Conservation (phyloP, 2,329 filamentous ascomycete species). For the Penicillium glabrum region DNA sequence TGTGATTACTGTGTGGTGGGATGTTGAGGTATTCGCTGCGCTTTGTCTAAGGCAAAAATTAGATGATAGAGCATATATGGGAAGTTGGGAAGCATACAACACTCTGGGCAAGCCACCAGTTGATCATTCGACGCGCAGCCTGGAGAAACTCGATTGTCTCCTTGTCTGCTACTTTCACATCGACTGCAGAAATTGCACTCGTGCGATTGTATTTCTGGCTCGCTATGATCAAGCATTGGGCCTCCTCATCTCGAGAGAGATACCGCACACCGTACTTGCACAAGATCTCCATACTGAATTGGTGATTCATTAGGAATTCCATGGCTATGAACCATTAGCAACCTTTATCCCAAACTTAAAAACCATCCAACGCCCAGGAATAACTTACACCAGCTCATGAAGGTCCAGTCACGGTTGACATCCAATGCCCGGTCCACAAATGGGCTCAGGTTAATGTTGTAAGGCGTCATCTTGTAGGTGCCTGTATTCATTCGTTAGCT, state of each 20-base stretch:
- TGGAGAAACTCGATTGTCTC: conserved; percentile 54
- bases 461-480: conserved; percentile 60
- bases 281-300: conserved; percentile 59
- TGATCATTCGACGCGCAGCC: conserved; percentile 46
- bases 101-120: conserved; percentile 43
- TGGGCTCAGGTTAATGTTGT: conserved; percentile 65
- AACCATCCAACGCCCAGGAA: not conserved
- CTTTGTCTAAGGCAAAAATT: not conserved
- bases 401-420: conserved; percentile 60
- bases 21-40: conserved; percentile 48
- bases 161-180: conserved; percentile 53
- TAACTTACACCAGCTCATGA: conserved; percentile 53
- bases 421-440: conserved; percentile 53
- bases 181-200: conserved; percentile 36
- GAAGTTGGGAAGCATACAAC: conserved; percentile 15
- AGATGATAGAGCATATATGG: not conserved
- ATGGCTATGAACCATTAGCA: conserved; percentile 45
- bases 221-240: conserved; percentile 46
- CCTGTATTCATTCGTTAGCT: conserved; percentile 28
- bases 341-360: not conserved
- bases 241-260: conserved; percentile 60
- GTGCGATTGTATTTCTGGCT: conserved; percentile 42
- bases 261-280: conserved; percentile 62
- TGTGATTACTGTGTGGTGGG: conserved; percentile 26
- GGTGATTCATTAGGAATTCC: conserved; percentile 59